Evolutionary conservation across 352 stramenopile genomes (phyloP).

Genomic region (Phytophthora citricola): DNA sequence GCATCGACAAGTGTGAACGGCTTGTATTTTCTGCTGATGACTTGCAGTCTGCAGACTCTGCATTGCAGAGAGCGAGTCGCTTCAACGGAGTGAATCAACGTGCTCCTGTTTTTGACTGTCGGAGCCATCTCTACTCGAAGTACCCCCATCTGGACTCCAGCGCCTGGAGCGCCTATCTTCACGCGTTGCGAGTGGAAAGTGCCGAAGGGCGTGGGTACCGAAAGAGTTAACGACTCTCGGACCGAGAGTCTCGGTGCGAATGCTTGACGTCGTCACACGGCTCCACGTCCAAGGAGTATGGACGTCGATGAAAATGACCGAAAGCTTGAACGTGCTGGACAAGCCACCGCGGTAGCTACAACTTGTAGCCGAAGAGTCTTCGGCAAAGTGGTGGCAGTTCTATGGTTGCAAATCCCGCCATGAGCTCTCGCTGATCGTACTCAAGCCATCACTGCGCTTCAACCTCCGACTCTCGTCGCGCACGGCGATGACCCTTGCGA

Average conservation of each 20-base stretch:
- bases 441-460: constrained; percentile 9
- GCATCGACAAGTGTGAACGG: neutral
- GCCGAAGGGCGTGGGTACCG: neutral
- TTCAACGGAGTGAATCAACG: neutral
- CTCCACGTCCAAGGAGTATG: too few relatives aligned
- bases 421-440: constrained; percentile 17
- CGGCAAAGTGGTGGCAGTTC: neutral
- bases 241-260: too few relatives aligned
- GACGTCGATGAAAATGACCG: too few relatives aligned
- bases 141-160: neutral
- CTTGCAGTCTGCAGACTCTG: neutral
- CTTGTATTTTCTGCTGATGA: constrained; percentile 4
- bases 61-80: neutral
- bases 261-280: too few relatives aligned
- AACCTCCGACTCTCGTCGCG: constrained; percentile 16
- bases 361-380: neutral
- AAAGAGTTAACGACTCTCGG: too few relatives aligned
- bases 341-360: neutral
- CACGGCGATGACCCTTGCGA: constrained; percentile 5
- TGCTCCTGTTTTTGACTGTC: constrained; percentile 15
- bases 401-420: constrained; percentile 20
- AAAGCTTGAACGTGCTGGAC: too few relatives aligned
- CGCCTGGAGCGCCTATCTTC: neutral
- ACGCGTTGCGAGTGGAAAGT: neutral
- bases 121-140: constrained; percentile 22